A percentile compares a stretch with the other conserved stretches of the same genome.
These are phyloP conservation scores for Daedaleopsis nitida DNA, from an alignment of 768 basidiomycete genomes.

Conservation along the genomic window DNA sequence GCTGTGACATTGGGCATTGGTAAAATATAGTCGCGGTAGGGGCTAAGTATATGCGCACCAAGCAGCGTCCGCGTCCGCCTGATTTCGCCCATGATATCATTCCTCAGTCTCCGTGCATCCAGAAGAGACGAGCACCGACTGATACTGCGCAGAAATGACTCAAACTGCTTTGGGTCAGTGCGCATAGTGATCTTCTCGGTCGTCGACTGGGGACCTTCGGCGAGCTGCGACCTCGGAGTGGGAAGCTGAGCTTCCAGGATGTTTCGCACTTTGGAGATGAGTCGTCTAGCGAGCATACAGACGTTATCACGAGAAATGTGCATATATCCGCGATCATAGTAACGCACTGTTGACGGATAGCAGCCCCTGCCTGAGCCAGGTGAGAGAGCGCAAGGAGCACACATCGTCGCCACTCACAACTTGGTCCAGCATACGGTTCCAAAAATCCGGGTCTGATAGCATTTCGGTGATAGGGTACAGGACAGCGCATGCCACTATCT, in stretches of 20 bases:
- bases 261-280: slow-evolving; percentile 87
- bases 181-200: slow-evolving; percentile 80
- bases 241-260: slow-evolving; percentile 82
- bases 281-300: slow-evolving; percentile 48
- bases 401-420: slow-evolving; percentile 58
- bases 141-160: slow-evolving; percentile 88
- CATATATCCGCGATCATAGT: slow-evolving; percentile 42
- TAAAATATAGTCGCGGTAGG: background rate
- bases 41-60: slow-evolving; percentile 43
- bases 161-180: slow-evolving; percentile 83
- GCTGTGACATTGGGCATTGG: slow-evolving; percentile 46
- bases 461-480: slow-evolving; percentile 90
- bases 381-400: slow-evolving; percentile 9
- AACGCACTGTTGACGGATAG: slow-evolving; percentile 68
- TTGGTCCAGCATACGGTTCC: slow-evolving; percentile 92
- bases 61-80: slow-evolving; percentile 74
- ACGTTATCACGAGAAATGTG: background rate
- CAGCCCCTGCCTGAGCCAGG: slow-evolving; percentile 56
- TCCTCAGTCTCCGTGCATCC: slow-evolving; percentile 89
- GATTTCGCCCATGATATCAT: slow-evolving; percentile 92
- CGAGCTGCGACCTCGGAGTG: slow-evolving; percentile 44
- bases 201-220: slow-evolving; percentile 43
- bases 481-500: slow-evolving; percentile 81
- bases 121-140: slow-evolving; percentile 77
- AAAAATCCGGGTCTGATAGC: slow-evolving; percentile 94